Percentiles rank a stretch among this genome's conserved stretches.
Evolutionary conservation across 2,329 filamentous ascomycete species (phyloP).

Genomic region (Talaromyces sp.): DNA sequence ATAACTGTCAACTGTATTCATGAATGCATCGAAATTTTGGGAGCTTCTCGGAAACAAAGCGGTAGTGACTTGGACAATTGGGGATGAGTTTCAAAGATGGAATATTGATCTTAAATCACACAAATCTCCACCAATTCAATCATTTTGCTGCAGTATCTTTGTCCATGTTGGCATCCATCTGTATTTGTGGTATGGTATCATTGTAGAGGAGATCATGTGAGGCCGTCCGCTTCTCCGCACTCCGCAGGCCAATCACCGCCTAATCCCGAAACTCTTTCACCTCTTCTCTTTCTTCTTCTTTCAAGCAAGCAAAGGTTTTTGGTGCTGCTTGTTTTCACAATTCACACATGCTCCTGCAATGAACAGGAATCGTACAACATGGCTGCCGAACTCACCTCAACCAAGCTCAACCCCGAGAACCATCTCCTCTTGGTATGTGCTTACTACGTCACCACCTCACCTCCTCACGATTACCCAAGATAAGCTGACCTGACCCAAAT

Average conservation of each 20-base stretch:
- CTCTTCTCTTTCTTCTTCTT: neutral
- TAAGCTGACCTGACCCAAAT: constrained; percentile 12
- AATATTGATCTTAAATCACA: neutral
- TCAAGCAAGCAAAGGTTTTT: neutral
- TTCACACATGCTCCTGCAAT: neutral
- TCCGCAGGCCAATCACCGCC: constrained; percentile 3
- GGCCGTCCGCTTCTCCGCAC: constrained; percentile 1
- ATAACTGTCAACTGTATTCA: neutral
- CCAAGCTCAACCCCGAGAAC: constrained; percentile 49
- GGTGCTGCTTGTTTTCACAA: neutral
- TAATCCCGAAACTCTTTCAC: neutral
- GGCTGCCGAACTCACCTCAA: constrained; percentile 45
- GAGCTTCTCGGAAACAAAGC: neutral
- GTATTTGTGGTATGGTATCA: neutral
- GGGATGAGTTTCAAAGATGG: neutral
- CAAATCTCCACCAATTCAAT: neutral
- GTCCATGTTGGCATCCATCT: too few species aligned
- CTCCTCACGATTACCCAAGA: constrained; percentile 11
- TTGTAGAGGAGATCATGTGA: neutral
- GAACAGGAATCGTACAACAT: constrained; percentile 22
- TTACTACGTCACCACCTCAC: constrained; percentile 12
- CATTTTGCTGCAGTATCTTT: neutral
- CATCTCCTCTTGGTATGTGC: constrained; percentile 46
- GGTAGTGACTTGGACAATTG: neutral
- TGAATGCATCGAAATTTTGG: neutral